Evolutionary conservation across 1,284 basidiomycete genomes (phyloP).

Genomic region (Naganishia sp.): DNA sequence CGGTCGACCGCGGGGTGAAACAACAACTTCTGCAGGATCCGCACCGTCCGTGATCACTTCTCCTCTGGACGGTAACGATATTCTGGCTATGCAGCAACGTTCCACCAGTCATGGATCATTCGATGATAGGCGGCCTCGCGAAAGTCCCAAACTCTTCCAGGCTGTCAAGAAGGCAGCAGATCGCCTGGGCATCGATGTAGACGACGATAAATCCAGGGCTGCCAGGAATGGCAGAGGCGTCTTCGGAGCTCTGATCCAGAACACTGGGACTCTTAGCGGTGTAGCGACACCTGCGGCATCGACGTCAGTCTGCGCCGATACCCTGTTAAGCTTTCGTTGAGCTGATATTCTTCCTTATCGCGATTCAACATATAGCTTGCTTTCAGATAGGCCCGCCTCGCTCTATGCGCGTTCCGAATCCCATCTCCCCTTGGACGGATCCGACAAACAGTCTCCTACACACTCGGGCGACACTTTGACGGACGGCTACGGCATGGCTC

Average conservation of each 20-base stretch:
- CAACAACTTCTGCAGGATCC: not conserved
- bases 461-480: conserved; percentile 4
- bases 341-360: conserved; percentile 1
- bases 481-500: conserved; percentile 4
- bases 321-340: conserved; percentile 62
- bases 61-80: not conserved
- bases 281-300: conserved; percentile 61
- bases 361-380: not conserved
- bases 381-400: conserved; percentile 16
- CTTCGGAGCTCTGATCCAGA: conserved; percentile 71
- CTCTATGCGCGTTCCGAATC: conserved; percentile 28
- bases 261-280: conserved; percentile 66
- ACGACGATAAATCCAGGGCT: conserved; percentile 58
- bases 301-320: conserved; percentile 66
- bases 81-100: conserved; percentile 11
- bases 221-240: conserved; percentile 66
- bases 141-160: conserved; percentile 29
- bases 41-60: not conserved
- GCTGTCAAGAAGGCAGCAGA: conserved; percentile 34
- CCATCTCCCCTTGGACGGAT: conserved; percentile 12
- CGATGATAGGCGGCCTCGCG: not conserved
- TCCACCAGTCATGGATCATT: conserved; percentile 18
- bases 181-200: conserved; percentile 35
- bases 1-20: conserved; percentile 16
- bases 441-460: conserved; percentile 22